phyloP scores from a whole-genome alignment of 1,139 yeast genomes.

The Torulaspora pretoriensis region DNA sequence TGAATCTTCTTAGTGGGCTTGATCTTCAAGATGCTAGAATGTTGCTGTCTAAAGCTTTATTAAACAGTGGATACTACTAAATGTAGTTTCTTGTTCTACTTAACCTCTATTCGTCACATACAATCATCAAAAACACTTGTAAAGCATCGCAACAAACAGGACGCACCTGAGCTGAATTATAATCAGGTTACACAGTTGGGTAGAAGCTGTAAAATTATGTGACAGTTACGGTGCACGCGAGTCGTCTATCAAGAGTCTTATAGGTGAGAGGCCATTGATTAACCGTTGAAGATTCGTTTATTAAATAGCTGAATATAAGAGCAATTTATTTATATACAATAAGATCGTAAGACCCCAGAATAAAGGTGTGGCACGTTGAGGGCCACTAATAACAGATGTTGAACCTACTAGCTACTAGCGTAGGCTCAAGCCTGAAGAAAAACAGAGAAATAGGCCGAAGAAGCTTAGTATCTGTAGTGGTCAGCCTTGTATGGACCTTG shows the following conservation, averaged over 20 bases:
- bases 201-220: neutral
- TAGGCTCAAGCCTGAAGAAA: constrained; percentile 11
- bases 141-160: no score
- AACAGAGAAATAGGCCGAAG: constrained; percentile 5
- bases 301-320: constrained; percentile 15
- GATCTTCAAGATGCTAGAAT: no score
- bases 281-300: constrained; percentile 24
- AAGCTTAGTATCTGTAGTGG: constrained; percentile 86
- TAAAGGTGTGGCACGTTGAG: constrained; percentile 8
- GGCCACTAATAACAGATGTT: constrained; percentile 2
- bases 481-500: constrained; percentile 99
- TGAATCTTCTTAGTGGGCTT: no score
- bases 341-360: constrained; percentile 2
- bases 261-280: neutral
- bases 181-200: no score
- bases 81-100: no score
- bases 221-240: neutral
- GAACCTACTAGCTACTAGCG: neutral
- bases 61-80: no score
- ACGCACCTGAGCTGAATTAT: no score
- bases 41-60: no score
- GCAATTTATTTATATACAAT: constrained; percentile 8
- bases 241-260: neutral
- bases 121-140: no score
- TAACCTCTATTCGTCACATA: no score